A percentile compares a stretch with the other conserved stretches of the same genome.
Conservation (phyloP, 176 grass and related monocot genomes). For the Carex littledalei region DNA sequence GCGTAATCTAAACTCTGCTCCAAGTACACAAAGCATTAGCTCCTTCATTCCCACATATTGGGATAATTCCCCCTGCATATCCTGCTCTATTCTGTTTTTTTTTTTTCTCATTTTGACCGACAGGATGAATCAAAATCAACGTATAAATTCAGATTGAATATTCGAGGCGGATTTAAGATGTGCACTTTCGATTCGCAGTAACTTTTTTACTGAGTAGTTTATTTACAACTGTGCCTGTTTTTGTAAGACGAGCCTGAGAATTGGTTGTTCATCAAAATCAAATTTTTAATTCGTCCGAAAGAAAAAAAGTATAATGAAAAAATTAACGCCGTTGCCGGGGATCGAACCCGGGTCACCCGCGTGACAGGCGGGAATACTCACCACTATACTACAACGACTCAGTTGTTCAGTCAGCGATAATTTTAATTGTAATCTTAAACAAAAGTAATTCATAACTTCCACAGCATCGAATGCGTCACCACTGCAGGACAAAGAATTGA, state of each 20-base stretch:
- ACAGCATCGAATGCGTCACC: too few species aligned
- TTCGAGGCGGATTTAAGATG: background rate
- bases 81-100: background rate
- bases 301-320: too few species aligned
- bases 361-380: constrained; percentile 45
- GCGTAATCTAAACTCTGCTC: background rate
- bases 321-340: constrained; percentile 29
- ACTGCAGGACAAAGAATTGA: too few species aligned
- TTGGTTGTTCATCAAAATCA: too few species aligned
- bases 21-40: background rate
- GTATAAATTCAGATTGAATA: background rate
- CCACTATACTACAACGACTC: constrained; percentile 50
- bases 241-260: too few species aligned
- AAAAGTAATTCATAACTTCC: too few species aligned
- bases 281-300: too few species aligned
- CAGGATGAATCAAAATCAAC: too few species aligned
- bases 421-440: rapidly evolving
- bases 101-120: background rate
- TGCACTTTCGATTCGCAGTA: background rate
- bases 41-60: background rate
- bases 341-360: constrained; percentile 46
- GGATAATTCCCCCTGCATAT: background rate
- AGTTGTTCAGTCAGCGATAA: background rate
- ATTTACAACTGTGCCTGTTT: background rate
- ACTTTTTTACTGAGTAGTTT: background rate